Conservation (phyloP, 495 filamentous ascomycete genomes). For the Aspergillus avenaceus region DNA sequence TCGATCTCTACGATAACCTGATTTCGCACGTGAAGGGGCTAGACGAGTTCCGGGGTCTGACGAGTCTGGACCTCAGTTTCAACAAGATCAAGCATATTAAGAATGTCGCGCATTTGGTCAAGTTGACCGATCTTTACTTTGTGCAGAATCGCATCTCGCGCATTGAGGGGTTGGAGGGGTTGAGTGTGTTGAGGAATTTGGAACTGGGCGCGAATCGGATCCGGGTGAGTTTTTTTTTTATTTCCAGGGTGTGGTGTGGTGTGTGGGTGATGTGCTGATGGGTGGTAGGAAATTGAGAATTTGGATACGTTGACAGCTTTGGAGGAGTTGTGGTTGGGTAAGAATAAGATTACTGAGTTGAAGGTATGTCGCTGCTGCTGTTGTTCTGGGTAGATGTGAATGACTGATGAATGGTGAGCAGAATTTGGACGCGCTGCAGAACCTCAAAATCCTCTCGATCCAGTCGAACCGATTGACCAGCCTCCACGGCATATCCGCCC, state of each 20-base stretch:
- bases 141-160: slow-evolving; percentile 88
- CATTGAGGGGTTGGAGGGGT: slow-evolving; percentile 80
- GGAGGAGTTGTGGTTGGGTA: slow-evolving; percentile 92
- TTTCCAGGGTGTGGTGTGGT: background rate
- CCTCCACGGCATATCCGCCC: slow-evolving; percentile 67
- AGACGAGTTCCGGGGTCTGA: slow-evolving; percentile 69
- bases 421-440: slow-evolving; percentile 65
- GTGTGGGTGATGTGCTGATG: slow-evolving; percentile 2
- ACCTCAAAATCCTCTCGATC: slow-evolving; percentile 87
- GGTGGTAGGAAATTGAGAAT: slow-evolving; percentile 75
- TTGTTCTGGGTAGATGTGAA: background rate
- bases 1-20: slow-evolving; percentile 98
- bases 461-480: slow-evolving; percentile 92
- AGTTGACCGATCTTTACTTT: slow-evolving; percentile 84
- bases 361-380: slow-evolving; percentile 40
- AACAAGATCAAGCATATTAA: slow-evolving; percentile 99
- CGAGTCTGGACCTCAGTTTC: slow-evolving; percentile 85
- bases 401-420: slow-evolving; percentile 14
- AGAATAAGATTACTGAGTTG: slow-evolving; percentile 93
- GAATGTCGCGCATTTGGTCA: slow-evolving; percentile 70
- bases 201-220: slow-evolving; percentile 93
- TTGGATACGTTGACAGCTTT: slow-evolving; percentile 70
- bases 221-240: slow-evolving; percentile 42
- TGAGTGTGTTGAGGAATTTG: slow-evolving; percentile 71
- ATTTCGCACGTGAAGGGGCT: slow-evolving; percentile 83